Conservation (phyloP, 805 yeast genomes). For the Hanseniaspora jakobsenii region DNA sequence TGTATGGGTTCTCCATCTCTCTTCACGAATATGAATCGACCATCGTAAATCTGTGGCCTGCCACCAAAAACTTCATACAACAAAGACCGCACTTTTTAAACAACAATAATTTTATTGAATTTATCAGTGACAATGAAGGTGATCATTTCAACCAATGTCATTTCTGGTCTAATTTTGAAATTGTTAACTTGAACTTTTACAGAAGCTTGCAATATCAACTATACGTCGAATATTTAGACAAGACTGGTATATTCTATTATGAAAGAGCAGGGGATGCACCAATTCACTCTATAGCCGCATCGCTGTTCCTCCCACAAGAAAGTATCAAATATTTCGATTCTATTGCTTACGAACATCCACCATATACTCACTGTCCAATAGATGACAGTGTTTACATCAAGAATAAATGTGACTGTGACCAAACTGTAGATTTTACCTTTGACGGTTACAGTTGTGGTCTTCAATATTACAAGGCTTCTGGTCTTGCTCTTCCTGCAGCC, state of each 20-base stretch:
- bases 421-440: slow-evolving; percentile 60
- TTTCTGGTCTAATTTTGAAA: slow-evolving; percentile 79
- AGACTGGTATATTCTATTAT: slow-evolving; percentile 71
- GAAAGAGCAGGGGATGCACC: slow-evolving; percentile 93
- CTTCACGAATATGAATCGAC: slow-evolving; percentile 59
- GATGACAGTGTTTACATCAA: slow-evolving; percentile 44
- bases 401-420: slow-evolving; percentile 63
- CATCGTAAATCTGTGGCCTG: slow-evolving; percentile 65
- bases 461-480: slow-evolving; percentile 42
- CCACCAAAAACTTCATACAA: slow-evolving; percentile 51
- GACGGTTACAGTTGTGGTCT: slow-evolving; percentile 57
- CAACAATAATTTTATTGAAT: slow-evolving; percentile 52
- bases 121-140: slow-evolving; percentile 60
- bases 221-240: slow-evolving; percentile 57
- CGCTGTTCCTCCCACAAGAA: slow-evolving; percentile 53
- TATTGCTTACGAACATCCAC: slow-evolving; percentile 69
- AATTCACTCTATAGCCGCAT: slow-evolving; percentile 68
- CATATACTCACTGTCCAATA: slow-evolving; percentile 66
- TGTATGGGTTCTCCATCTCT: slow-evolving; percentile 66
- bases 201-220: slow-evolving; percentile 53
- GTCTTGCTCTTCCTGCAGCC: slow-evolving; percentile 43
- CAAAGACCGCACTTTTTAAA: slow-evolving; percentile 48
- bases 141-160: slow-evolving; percentile 71
- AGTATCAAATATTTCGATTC: slow-evolving; percentile 66
- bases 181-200: slow-evolving; percentile 65